phyloP scores from a whole-genome alignment of 108 stramenopile genomes.

The Pelagomonas calceolata region DNA sequence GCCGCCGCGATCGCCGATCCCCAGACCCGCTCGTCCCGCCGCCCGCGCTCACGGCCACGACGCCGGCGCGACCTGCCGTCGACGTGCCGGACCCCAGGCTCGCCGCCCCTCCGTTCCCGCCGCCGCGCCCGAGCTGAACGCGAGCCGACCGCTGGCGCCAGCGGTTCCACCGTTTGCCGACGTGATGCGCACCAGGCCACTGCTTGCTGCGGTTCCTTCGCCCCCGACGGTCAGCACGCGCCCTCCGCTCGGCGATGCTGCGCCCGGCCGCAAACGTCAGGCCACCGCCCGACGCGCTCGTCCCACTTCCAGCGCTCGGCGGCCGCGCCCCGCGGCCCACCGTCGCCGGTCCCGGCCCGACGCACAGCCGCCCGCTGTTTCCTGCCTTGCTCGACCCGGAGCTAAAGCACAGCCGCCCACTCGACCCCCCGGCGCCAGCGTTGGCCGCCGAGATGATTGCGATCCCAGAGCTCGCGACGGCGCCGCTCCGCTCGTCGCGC shows the following conservation, averaged over 20 bases:
- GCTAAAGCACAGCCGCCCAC: conserved; percentile 19
- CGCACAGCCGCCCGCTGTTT: conserved; percentile 16
- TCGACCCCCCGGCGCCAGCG: conserved; percentile 25
- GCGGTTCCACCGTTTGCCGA: neutral
- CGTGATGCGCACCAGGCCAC: neutral
- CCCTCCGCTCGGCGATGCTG: neutral
- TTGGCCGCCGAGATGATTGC: conserved; percentile 16
- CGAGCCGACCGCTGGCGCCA: neutral
- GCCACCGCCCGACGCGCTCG: neutral
- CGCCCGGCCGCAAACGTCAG: neutral
- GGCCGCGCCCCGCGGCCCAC: conserved; percentile 27
- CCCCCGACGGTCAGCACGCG: neutral
- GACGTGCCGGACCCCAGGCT: neutral
- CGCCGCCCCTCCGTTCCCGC: neutral
- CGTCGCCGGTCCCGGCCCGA: conserved; percentile 24
- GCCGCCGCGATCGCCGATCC: conserved; percentile 9
- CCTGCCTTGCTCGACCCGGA: conserved; percentile 27
- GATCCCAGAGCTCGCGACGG: conserved; percentile 16
- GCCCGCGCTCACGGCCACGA: neutral
- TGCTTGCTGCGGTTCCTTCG: neutral
- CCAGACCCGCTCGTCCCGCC: conserved; percentile 3
- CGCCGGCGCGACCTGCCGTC: neutral
- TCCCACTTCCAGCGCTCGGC: conserved; percentile 29
- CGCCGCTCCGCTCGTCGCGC: neutral
- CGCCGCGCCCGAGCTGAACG: neutral